Percentiles rank a stretch among this genome's conserved stretches.
phyloP scores from a whole-genome alignment of 192 early-diverging fungal species.

The Entophlyctis helioformis region DNA sequence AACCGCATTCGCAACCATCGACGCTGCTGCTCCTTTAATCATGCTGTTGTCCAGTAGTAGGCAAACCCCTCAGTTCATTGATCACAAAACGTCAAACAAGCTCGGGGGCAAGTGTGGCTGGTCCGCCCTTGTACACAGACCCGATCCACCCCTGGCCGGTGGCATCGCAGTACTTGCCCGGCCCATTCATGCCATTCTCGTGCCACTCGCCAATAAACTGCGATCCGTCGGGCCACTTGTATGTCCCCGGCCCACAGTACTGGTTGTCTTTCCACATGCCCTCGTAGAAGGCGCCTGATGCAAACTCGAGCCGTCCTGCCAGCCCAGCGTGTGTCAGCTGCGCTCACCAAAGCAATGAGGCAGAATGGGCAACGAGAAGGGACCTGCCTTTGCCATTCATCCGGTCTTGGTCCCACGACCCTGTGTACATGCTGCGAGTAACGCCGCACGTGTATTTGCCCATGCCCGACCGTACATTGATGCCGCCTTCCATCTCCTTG shows the following conservation, averaged over 20 bases:
- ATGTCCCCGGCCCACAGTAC: slow-evolving; percentile 22
- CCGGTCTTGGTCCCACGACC: slow-evolving; percentile 7
- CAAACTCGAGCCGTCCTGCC: slow-evolving; percentile 6
- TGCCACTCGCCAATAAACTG: slow-evolving; percentile 17
- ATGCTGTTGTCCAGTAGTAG: no score
- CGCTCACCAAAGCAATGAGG: background rate
- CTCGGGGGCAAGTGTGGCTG: slow-evolving; percentile 14
- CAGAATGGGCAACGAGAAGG: background rate
- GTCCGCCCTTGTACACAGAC: slow-evolving; percentile 8
- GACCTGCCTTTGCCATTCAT: slow-evolving; percentile 8
- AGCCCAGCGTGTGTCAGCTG: background rate
- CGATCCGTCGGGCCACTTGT: slow-evolving; percentile 23
- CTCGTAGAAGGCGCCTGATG: slow-evolving; percentile 19
- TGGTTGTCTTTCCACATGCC: slow-evolving; percentile 19
- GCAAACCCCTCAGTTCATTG: no score
- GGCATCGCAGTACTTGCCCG: slow-evolving; percentile 11
- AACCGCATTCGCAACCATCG: no score
- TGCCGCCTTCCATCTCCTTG: slow-evolving; percentile 2
- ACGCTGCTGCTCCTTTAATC: no score
- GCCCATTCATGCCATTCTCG: slow-evolving; percentile 15
- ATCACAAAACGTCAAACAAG: no score
- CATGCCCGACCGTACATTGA: slow-evolving; percentile 1
- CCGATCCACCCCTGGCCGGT: slow-evolving; percentile 22
- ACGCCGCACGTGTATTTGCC: slow-evolving; percentile 5
- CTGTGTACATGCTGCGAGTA: slow-evolving; percentile 4